phyloP scores from a whole-genome alignment of 306 rosid species.

The Mimosa bimucronata region DNA sequence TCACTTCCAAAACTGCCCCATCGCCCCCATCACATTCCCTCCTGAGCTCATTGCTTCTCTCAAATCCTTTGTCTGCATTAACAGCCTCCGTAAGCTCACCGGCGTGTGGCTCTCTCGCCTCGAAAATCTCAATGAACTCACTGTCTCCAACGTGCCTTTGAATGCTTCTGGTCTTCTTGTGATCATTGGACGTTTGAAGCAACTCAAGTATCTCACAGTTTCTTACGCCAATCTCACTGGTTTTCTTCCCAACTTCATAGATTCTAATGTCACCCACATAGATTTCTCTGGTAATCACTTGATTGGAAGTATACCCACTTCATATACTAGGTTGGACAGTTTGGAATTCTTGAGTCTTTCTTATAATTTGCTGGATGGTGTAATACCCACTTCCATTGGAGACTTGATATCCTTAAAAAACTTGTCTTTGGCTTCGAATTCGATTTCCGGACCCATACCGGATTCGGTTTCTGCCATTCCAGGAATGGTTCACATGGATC shows the following conservation, averaged over 20 bases:
- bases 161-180: conserved; percentile 68
- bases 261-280: conserved; percentile 63
- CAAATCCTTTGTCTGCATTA: conserved; percentile 66
- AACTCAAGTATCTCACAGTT: conserved; percentile 64
- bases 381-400: conserved; percentile 71
- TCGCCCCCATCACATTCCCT: conserved; percentile 72
- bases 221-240: conserved; percentile 80
- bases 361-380: conserved; percentile 55
- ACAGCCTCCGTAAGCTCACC: conserved; percentile 57
- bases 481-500: conserved; percentile 72
- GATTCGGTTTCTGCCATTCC: conserved; percentile 75
- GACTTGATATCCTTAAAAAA: conserved; percentile 65
- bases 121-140: conserved; percentile 70
- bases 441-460: conserved; percentile 68
- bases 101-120: conserved; percentile 70
- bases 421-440: conserved; percentile 68
- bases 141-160: conserved; percentile 52
- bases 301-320: conserved; percentile 64
- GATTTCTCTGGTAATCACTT: conserved; percentile 76
- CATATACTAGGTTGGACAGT: conserved; percentile 61
- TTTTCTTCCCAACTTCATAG: conserved; percentile 54
- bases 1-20: conserved; percentile 72
- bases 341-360: conserved; percentile 68
- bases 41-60: conserved; percentile 64
- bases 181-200: conserved; percentile 61